Evolutionary conservation across 2,329 filamentous ascomycete species (phyloP), one percentile per base, ranked within the genome.

Genomic region (Trematosphaeria pertusa): DNA sequence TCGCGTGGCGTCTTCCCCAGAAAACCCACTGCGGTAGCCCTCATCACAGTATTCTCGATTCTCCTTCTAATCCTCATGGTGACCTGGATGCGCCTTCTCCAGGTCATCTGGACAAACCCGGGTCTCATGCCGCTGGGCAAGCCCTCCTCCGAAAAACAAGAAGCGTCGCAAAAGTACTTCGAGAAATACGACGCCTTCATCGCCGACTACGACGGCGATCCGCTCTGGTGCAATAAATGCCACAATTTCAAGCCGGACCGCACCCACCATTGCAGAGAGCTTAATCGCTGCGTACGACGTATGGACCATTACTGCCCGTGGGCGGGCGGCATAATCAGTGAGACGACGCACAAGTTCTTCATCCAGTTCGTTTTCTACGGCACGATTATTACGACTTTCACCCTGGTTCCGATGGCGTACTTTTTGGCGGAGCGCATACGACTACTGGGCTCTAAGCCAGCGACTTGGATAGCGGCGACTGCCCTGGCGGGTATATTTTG

Each of bases 251-350:
- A 97, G 71, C 86, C 88, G 0, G 93, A 97, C 64, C 82, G 93
- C 3, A 83, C 88, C 2, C 91, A 96, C 67, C 93, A 97, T 71
- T 95, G 88, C 64, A 86, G 86, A 41, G 89, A 96, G 65, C 77
- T 94, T 10, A 84, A 84, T 38, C 81, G 91, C 33, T 97, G 93
- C 64, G 88, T 96, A 17, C 77, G 82, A 31, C 94, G 94, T 63
- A 94, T 97, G 88, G 93, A 97, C 54, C 93, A 97, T 66, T 94
- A 92, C 62, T 99, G 94, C 64, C 94, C 93, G 0, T 97, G 86
- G 84, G 92, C 96, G n/a, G 93, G 93, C 3, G 94, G 93, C 17
- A 89, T 96, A 56, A 86, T 99, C 8, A 88, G 86, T 0, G 92
- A 97, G 69, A 91, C 85, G 1, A 78, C 87, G 2, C 92, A 93